A percentile compares a stretch with the other conserved stretches of the same genome.
These are phyloP conservation scores for Penicillium arizonense DNA, from an alignment of 495 filamentous ascomycete genomes.

Conservation along the genomic window DNA sequence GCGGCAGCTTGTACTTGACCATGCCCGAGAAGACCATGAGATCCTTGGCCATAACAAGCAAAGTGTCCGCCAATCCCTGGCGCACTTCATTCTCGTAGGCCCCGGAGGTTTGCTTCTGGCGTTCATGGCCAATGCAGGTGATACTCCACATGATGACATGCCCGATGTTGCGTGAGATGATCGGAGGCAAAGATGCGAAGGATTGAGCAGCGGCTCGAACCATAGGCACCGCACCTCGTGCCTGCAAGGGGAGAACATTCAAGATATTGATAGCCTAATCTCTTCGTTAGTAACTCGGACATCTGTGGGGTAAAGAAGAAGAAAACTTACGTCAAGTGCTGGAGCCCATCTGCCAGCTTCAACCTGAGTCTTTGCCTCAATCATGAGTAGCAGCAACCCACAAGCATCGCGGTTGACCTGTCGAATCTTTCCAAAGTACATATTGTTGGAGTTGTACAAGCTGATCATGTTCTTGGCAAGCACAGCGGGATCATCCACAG, in stretches of 20 bases:
- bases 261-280: constrained; percentile 69
- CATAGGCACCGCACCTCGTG: constrained; percentile 63
- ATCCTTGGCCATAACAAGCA: constrained; percentile 78
- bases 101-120: constrained; percentile 60
- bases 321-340: constrained; percentile 74
- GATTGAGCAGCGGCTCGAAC: constrained; percentile 74
- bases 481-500: constrained; percentile 80
- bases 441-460: constrained; percentile 73
- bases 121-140: constrained; percentile 72
- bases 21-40: constrained; percentile 92
- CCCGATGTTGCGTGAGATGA: constrained; percentile 81
- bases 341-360: constrained; percentile 69
- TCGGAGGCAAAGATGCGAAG: constrained; percentile 70
- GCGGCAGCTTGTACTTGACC: constrained; percentile 81
- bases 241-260: constrained; percentile 72
- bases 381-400: constrained; percentile 71
- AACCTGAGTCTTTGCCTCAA: constrained; percentile 69
- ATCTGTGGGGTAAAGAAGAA: not conserved
- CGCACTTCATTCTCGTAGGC: constrained; percentile 74
- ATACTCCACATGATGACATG: constrained; percentile 93
- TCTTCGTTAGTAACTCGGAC: constrained; percentile 11
- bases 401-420: constrained; percentile 67
- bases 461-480: constrained; percentile 76
- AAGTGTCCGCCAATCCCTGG: constrained; percentile 62
- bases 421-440: constrained; percentile 69